Conservation (phyloP, 2,329 filamentous ascomycete genomes). For the Epichloe uncinata region DNA sequence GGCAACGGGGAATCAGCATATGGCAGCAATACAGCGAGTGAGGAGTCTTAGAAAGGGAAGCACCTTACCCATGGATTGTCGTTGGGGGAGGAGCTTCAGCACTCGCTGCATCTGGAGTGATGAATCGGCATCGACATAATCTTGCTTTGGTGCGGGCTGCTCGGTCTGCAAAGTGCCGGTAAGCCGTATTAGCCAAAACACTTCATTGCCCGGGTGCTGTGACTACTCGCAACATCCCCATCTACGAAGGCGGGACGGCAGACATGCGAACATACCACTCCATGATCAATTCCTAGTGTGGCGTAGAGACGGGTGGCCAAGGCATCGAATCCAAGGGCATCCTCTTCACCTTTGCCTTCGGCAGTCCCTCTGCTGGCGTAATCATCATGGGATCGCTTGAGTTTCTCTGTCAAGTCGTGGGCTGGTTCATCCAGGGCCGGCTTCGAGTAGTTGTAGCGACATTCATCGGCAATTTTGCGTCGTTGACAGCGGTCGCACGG, state of each 20-base stretch:
- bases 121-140: slow-evolving; percentile 9
- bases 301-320: slow-evolving; percentile 11
- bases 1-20: neutral
- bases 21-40: neutral
- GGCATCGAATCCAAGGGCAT: slow-evolving; percentile 8
- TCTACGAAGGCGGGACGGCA: neutral
- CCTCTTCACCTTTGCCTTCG: slow-evolving; percentile 1
- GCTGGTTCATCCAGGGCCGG: neutral
- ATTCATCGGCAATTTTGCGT: slow-evolving; percentile 17
- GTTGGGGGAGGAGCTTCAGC: slow-evolving; percentile 13
- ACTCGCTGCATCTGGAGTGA: slow-evolving; percentile 13
- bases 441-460: slow-evolving; percentile 13
- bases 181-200: neutral
- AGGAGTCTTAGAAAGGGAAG: neutral
- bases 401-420: slow-evolving; percentile 3
- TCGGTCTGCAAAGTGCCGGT: slow-evolving; percentile 6
- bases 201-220: neutral
- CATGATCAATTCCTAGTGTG: slow-evolving; percentile 11
- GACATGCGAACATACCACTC: slow-evolving; percentile 1
- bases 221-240: too few relatives aligned
- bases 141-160: slow-evolving; percentile 7
- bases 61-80: slow-evolving; percentile 14
- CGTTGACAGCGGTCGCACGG: slow-evolving; percentile 20
- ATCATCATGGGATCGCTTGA: slow-evolving; percentile 2
- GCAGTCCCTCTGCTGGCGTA: neutral